Evolutionary conservation across 2,329 filamentous ascomycete genomes (phyloP).

Genomic region (Hypoxylon sp.): DNA sequence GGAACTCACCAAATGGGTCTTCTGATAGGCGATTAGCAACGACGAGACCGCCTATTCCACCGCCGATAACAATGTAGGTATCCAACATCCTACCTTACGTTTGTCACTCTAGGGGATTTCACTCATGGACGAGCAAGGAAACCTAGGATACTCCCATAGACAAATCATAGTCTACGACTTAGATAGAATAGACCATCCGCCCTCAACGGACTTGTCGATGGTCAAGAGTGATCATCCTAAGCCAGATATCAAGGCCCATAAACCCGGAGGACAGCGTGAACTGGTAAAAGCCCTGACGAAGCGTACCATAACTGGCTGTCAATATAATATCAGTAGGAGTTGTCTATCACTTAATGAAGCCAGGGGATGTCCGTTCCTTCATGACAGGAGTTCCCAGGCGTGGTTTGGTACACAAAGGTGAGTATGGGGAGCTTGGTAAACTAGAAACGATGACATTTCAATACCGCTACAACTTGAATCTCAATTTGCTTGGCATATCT

Average conservation of each 20-base stretch:
- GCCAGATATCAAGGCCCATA: background rate
- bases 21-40: conserved; percentile 49
- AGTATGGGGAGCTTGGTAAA: background rate
- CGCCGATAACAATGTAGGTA: conserved; percentile 49
- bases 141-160: background rate
- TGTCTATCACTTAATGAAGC: background rate
- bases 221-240: background rate
- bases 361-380: background rate
- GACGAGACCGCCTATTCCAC: conserved; percentile 48
- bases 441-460: background rate
- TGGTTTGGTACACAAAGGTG: background rate
- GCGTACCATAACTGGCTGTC: background rate
- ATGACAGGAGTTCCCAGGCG: background rate
- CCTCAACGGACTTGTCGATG: background rate
- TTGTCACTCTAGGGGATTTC: background rate
- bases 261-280: background rate
- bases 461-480: background rate
- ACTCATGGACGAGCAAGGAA: background rate
- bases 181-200: background rate
- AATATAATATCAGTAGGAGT: background rate
- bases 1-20: conserved; percentile 39
- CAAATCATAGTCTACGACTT: background rate
- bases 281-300: background rate
- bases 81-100: background rate
- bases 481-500: no score